Base-by-base conservation (phyloP, 139 green algal species). In the Raphidocelis subcapitata region DNA sequence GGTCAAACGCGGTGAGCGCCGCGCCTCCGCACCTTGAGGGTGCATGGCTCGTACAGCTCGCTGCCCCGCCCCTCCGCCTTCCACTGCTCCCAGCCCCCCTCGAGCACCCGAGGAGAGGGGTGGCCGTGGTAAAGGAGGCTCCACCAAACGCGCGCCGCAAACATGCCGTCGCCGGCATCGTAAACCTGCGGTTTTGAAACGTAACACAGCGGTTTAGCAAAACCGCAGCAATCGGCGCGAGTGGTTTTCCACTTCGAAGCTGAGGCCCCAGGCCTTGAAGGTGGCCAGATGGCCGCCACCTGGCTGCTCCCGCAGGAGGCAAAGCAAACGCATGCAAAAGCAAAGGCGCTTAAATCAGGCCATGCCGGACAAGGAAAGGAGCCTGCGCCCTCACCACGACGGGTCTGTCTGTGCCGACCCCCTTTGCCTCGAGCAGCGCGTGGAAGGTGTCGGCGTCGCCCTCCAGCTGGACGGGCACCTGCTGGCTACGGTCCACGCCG, bases 121-220 rank as follows among this genome's bases (percentile, higher is more conserved):
- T 82, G 76, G 16, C 76, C 76, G 37, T 71, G 63, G 20, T 74
- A 54, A 36, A 32, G 69, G 28, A 82, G 36, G 51, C 63, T 31
- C 76, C 76, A 82, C 76, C 76, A 82, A 26, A 78, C 35, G 24
- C 76, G 73, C 36, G 73, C 64, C 33, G 69, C 69, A 60, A 74
- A 37, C 69, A 82, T 78, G 51, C 67, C 67, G 32, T 73, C 62
- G 56, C 76, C 76, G 29, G 24, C 5, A n/a, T 82, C 76, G 62
- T 82, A 82, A 26, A 72, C 63, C 72, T 78, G 35, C 35, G 18
- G 20, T n/a, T n/a, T n/a, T n/a, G 24, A 29, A 26, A 61, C 10
- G 24, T 12, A 61, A n/a, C n/a, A n/a, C n/a, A n/a, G n/a, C n/a
- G n/a, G n/a, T n/a, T n/a, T n/a, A n/a, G n/a, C n/a, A n/a, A n/a